Base-by-base conservation (phyloP, 768 basidiomycete species). In the Solioccasus polychromus region DNA sequence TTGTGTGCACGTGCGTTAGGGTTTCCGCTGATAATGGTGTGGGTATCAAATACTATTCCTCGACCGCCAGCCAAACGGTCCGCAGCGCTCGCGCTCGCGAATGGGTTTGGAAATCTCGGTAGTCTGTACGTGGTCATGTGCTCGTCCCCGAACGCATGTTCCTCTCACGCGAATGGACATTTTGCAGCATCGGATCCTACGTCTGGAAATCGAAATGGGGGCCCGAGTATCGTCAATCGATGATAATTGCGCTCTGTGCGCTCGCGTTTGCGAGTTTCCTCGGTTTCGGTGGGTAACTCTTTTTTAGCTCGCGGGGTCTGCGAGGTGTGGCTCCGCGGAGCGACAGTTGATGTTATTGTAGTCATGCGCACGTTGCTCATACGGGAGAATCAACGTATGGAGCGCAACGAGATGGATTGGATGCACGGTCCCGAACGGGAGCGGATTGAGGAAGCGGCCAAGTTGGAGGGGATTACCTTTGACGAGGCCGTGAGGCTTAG, bases 171-270 rank as follows among this genome's bases (percentile, higher is more conserved):
- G 4, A 19, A 20, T 10, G 31, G 12, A 14, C 5, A 24, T 14
- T 32, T 4, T 12, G 22, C 23, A 83, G 81, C 3, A 80, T 80
- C 58, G 78, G 80, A 11, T 80, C 81, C 0, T 83, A 76, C 50
- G 74, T 76, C 0, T 85, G 82, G 83, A 77, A 78, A 53, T 56
- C 75, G 4, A 60, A 65, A 19, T 85, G 82, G 82, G 70, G 78
- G 2, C 83, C 81, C 0, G 53, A 71, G 47, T 85, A 84, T 49
- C 80, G 80, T 44, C 78, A 68, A 39, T 80, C 80, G 2, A 80
- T 84, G 80, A 70, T 69, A 29, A 81, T 84, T 39, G 70, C 68
- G 2, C 54, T 72, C 3, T 62, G 60, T n/a, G 59, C 67, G 1
- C 57, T 75, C n/a, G 56, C 42, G 3, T 50, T 71, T 8, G 61